phyloP scores from a whole-genome alignment of 148 eudicot genomes.

The Rheum nobile region DNA sequence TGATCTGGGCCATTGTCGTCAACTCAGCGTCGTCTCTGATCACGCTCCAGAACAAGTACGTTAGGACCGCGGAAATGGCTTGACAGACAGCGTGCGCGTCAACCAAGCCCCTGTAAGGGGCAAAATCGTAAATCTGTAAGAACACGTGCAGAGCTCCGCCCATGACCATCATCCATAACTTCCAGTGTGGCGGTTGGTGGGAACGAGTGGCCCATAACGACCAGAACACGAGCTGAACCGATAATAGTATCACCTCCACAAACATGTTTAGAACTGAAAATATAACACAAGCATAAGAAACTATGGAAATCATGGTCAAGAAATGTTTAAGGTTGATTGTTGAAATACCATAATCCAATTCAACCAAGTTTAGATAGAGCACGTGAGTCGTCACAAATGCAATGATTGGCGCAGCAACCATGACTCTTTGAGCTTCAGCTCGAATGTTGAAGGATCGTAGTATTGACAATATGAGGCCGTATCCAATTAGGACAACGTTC shows the following conservation, averaged over 20 bases:
- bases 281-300: neutral
- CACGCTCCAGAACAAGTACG: conserved; percentile 75
- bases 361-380: conserved; percentile 47
- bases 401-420: conserved; percentile 69
- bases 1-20: conserved; percentile 33
- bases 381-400: conserved; percentile 64
- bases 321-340: neutral
- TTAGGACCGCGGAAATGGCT: conserved; percentile 47
- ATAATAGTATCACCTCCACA: conserved; percentile 36
- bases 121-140: conserved; percentile 53
- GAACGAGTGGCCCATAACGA: conserved; percentile 33
- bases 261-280: conserved; percentile 22
- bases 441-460: conserved; percentile 43
- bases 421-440: conserved; percentile 65
- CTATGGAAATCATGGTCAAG: neutral
- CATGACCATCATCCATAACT: conserved; percentile 40
- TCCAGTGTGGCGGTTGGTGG: conserved; percentile 53
- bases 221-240: conserved; percentile 20
- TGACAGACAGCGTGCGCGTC: conserved; percentile 67
- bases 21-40: conserved; percentile 58
- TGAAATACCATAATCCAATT: conserved; percentile 37
- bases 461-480: conserved; percentile 43
- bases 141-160: conserved; percentile 37
- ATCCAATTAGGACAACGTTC: conserved; percentile 50
- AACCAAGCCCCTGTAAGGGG: conserved; percentile 49